phyloP scores from a whole-genome alignment of 305 asterid species.

The Fraxinus platypoda region DNA sequence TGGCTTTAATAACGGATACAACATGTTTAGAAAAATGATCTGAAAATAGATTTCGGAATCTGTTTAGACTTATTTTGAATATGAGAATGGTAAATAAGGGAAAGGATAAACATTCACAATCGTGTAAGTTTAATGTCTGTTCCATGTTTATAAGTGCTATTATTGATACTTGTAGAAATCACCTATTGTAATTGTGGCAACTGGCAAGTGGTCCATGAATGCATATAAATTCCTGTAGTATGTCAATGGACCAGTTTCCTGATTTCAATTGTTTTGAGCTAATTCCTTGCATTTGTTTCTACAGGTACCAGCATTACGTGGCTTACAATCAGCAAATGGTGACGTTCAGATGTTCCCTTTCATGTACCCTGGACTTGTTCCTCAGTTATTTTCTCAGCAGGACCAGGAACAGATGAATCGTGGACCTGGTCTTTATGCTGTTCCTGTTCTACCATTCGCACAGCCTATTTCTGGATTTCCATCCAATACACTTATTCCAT shows the following conservation, averaged over 20 bases:
- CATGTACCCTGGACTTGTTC: constrained; percentile 59
- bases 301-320: constrained; percentile 44
- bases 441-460: constrained; percentile 55
- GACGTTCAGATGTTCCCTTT: constrained; percentile 48
- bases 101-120: background rate
- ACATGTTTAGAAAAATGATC: background rate
- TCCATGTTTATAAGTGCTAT: background rate
- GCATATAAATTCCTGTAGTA: constrained; percentile 2
- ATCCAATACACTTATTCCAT: constrained; percentile 63
- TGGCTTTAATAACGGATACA: background rate
- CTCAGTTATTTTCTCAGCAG: constrained; percentile 50
- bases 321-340: constrained; percentile 49
- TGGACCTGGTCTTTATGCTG: constrained; percentile 92
- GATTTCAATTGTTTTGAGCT: background rate
- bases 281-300: constrained; percentile 18
- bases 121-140: background rate
- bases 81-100: background rate
- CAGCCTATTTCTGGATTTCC: constrained; percentile 58
- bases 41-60: background rate
- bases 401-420: constrained; percentile 65
- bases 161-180: background rate
- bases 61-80: background rate
- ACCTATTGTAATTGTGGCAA: background rate
- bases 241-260: background rate
- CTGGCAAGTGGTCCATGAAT: constrained; percentile 8